Conservation (phyloP, 2,329 filamentous ascomycete species). For the Fusarium mangiferae region DNA sequence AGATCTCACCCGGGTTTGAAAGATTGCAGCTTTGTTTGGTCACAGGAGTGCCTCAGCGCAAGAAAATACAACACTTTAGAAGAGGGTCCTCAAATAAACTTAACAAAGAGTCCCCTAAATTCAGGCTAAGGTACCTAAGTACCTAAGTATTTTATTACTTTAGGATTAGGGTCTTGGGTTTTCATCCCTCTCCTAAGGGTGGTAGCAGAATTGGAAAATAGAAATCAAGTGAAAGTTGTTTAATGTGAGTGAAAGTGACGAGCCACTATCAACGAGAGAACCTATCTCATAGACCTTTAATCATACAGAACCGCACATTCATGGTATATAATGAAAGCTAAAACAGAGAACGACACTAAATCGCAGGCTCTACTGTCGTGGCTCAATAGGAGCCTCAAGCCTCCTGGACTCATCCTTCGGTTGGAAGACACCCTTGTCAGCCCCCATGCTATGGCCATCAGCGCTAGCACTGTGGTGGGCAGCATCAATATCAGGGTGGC, state of each 20-base stretch:
- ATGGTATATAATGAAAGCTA: fast-evolving
- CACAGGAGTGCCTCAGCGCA: neutral
- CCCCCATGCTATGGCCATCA: conserved; percentile 24
- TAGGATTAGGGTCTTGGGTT: fast-evolving
- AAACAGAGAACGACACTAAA: no score
- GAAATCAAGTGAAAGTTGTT: neutral
- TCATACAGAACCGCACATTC: fast-evolving
- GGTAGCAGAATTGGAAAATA: no score
- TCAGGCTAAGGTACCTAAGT: neutral
- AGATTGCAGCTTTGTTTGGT: fast-evolving
- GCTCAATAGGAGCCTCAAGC: neutral
- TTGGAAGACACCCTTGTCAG: conserved; percentile 6
- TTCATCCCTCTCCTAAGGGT: no score
- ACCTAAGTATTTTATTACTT: fast-evolving
- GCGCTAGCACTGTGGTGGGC: neutral
- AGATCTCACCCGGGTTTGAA: neutral
- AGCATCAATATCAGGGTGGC: neutral
- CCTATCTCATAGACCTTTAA: neutral
- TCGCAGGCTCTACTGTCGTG: neutral
- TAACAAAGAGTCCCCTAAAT: neutral
- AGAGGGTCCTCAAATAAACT: neutral
- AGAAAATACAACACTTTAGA: neutral
- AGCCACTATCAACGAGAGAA: neutral
- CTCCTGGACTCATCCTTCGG: neutral
- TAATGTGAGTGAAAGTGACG: neutral